Conservation (phyloP, 441 rosid species). For the Jatropha multifida region DNA sequence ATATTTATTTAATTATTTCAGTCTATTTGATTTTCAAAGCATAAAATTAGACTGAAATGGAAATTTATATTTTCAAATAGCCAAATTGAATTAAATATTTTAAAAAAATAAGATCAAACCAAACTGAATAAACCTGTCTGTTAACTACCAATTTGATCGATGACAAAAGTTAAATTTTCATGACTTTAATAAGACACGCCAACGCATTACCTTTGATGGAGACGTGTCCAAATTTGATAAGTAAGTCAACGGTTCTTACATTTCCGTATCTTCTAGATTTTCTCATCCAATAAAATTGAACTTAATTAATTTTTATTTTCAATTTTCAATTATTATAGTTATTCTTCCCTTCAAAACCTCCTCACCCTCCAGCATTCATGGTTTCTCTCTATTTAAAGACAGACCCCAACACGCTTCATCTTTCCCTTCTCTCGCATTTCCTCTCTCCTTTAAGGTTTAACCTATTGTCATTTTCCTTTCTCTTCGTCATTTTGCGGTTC, state of each 20-base stretch:
- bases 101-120: too few species aligned
- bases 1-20: too few species aligned
- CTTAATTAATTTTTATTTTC: background rate
- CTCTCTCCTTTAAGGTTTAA: too few species aligned
- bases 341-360: background rate
- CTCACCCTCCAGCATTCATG: background rate
- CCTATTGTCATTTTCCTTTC: background rate
- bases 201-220: background rate
- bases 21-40: too few species aligned
- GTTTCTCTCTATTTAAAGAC: background rate
- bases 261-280: background rate
- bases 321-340: background rate
- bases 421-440: background rate
- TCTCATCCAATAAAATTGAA: background rate
- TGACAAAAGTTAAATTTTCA: too few species aligned
- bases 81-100: too few species aligned
- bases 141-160: too few species aligned
- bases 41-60: too few species aligned
- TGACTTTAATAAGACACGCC: background rate
- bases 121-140: too few species aligned
- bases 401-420: background rate
- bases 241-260: background rate
- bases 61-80: too few species aligned
- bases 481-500: background rate
- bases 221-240: constrained; percentile 11